Base-by-base conservation (phyloP, 352 stramenopile genomes). In the Phytophthora megakarya region DNA sequence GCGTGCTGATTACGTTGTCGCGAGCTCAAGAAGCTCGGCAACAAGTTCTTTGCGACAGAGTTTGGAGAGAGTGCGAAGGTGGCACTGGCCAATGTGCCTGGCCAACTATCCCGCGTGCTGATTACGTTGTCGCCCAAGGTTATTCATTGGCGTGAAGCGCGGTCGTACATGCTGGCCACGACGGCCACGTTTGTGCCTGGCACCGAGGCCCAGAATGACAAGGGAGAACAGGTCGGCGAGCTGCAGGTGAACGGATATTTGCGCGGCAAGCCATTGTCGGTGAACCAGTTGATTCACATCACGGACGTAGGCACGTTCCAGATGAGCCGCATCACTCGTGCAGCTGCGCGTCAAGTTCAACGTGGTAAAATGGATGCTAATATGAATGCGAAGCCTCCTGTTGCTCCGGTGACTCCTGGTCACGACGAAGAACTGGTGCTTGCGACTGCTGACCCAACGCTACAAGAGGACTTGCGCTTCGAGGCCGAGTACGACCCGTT, bases 251-350 rank as follows among this genome's bases (percentile, higher is more conserved):
- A 89, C 48, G 97, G 98, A 53, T 99, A 98, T 78, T 72, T 99
- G 54, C 93, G 97, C 13, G 97, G 95, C 37, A 91, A 90, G 58
- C 95, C 97, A 3, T 79, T 99, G 56, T 92, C 92, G 56, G 92
- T 98, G 30, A 98, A 99, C 73, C 85, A 98, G 53, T 80, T 99
- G 12, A 80, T 99, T 30, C 97, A 99, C 74, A 85, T 99, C 35
- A 96, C 95, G 15, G 95, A 98, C 66, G 79, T 99, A 16, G 98
- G 97, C 6, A 98, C 96, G 30, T 98, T 96, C 75, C 81, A 93
- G 63, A 72, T 97, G 60, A 88, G 70, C 49, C 73, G 86, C 55
- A 94, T 97, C 40, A 80, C 77, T 16, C 70, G 74, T 23, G 73
- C 72, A 0, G 48, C 64, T 1, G 77, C 79, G 13, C 84, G 81